phyloP scores from a whole-genome alignment of 306 rosid species.

The Albizia julibrissin region DNA sequence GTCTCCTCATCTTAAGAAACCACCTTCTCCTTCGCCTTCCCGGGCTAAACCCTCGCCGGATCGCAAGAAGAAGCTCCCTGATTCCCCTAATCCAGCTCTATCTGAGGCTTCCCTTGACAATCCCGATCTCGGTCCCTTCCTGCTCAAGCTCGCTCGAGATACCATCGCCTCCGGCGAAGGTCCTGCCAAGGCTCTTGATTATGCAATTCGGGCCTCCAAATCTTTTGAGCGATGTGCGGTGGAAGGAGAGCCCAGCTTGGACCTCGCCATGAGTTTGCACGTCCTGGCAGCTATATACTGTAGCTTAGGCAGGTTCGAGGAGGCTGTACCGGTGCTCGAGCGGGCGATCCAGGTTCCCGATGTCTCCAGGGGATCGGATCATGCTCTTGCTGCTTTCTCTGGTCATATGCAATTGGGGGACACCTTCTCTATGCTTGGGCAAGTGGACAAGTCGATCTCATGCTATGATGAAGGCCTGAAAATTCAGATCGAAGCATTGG shows the following conservation, averaged over 20 bases:
- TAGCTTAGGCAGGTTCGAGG: conserved; percentile 89
- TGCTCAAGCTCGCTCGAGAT: conserved; percentile 84
- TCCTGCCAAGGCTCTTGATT: conserved; percentile 82
- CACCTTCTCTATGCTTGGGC: conserved; percentile 95
- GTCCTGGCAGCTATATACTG: conserved; percentile 94
- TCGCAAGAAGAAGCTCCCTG: conserved; percentile 66
- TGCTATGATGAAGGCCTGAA: conserved; percentile 88
- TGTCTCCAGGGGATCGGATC: conserved; percentile 65
- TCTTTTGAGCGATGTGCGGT: conserved; percentile 89
- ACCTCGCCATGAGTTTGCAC: conserved; percentile 94
- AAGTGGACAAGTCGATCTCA: conserved; percentile 74
- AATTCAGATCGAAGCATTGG: conserved; percentile 92
- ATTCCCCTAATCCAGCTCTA: conserved; percentile 55
- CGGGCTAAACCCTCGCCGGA: conserved; percentile 71
- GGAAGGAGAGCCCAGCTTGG: conserved; percentile 83
- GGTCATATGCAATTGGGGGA: conserved; percentile 97
- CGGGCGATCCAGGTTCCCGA: conserved; percentile 87
- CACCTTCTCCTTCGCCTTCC: conserved; percentile 81
- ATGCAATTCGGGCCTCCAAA: conserved; percentile 80
- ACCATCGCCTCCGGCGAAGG: conserved; percentile 97
- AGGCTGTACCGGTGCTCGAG: conserved; percentile 91
- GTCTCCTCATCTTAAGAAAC: conserved; percentile 64
- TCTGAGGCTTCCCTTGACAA: conserved; percentile 82
- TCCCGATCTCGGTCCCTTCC: conserved; percentile 98
- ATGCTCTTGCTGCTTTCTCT: conserved; percentile 94